Evolutionary conservation across 768 basidiomycete species (phyloP).

Genomic region (Amanita rimosa): DNA sequence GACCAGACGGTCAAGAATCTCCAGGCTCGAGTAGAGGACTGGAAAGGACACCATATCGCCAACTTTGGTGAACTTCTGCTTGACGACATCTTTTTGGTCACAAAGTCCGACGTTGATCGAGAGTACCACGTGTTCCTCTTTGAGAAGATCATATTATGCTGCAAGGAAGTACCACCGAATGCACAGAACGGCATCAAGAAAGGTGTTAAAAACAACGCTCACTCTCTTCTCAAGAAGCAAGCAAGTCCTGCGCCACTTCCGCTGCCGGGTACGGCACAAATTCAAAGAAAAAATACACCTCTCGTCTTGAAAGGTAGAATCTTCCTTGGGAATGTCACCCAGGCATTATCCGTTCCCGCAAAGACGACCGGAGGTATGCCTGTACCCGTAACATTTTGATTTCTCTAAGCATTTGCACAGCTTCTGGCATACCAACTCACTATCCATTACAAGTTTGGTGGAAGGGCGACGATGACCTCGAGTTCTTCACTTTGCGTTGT

Average conservation of each 20-base stretch:
- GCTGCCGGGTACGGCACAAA: conserved; percentile 23
- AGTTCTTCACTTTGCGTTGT: conserved; percentile 91
- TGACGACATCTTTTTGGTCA: conserved; percentile 93
- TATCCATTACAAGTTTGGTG: conserved; percentile 88
- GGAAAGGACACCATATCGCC: conserved; percentile 95
- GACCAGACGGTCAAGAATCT: conserved; percentile 83
- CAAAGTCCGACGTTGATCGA: conserved; percentile 91
- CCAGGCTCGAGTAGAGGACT: conserved; percentile 83
- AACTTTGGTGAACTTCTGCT: conserved; percentile 92
- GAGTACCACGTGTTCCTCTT: conserved; percentile 99
- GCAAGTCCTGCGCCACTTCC: conserved; percentile 32
- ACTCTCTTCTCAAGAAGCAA: conserved; percentile 85
- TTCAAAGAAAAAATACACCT: conserved; percentile 65
- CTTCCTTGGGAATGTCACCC: conserved; percentile 91
- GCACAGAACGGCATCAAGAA: conserved; percentile 55
- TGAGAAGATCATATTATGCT: conserved; percentile 97
- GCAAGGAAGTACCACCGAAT: conserved; percentile 74
- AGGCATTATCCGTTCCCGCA: conserved; percentile 53
- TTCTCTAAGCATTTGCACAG: conserved; percentile 15
- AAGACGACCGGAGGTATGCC: conserved; percentile 50
- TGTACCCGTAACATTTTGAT: background rate
- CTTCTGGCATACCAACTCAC: conserved; percentile 38
- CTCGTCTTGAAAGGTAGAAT: conserved; percentile 93
- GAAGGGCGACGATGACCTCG: conserved; percentile 88
- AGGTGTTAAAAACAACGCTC: conserved; percentile 73